Evolutionary conservation across 345 rosid genomes (phyloP).

Genomic region (Gossypium australe): DNA sequence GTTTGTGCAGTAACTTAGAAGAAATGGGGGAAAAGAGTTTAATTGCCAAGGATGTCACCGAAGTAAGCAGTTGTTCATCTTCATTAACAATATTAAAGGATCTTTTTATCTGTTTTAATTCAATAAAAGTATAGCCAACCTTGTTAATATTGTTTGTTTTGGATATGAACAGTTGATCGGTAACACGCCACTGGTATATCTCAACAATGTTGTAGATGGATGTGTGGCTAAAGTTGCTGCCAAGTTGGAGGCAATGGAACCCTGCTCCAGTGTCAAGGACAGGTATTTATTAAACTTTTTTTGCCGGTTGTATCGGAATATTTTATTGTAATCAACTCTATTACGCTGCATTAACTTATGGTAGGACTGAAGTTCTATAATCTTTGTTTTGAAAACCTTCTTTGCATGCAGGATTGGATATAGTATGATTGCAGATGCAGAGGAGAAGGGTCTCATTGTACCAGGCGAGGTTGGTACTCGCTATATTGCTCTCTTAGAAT

Average conservation of each 20-base stretch:
- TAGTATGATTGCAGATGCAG: conserved; percentile 78
- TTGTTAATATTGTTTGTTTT: background rate
- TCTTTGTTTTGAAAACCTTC: background rate
- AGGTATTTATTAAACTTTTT: conserved; percentile 31
- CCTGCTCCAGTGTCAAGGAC: conserved; percentile 91
- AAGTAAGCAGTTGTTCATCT: conserved; percentile 28
- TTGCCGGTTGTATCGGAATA: background rate
- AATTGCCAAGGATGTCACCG: conserved; percentile 64
- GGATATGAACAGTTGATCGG: conserved; percentile 50
- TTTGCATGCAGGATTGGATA: conserved; percentile 51
- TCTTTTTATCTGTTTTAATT: background rate
- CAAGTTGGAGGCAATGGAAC: conserved; percentile 84
- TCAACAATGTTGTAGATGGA: conserved; percentile 63
- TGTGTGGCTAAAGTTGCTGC: conserved; percentile 74
- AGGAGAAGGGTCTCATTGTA: conserved; percentile 56
- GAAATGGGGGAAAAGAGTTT: conserved; percentile 31
- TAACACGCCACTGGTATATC: conserved; percentile 78
- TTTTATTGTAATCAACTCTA: background rate
- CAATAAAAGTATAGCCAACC: conserved; percentile 9
- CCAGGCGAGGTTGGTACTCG: conserved; percentile 58
- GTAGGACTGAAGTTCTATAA: background rate
- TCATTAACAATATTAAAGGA: background rate
- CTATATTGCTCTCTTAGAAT: background rate
- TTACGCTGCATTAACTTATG: background rate
- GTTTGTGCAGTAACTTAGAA: conserved; percentile 16